phyloP scores from a whole-genome alignment of 495 filamentous ascomycete genomes.

The Penicillium egyptiacum region DNA sequence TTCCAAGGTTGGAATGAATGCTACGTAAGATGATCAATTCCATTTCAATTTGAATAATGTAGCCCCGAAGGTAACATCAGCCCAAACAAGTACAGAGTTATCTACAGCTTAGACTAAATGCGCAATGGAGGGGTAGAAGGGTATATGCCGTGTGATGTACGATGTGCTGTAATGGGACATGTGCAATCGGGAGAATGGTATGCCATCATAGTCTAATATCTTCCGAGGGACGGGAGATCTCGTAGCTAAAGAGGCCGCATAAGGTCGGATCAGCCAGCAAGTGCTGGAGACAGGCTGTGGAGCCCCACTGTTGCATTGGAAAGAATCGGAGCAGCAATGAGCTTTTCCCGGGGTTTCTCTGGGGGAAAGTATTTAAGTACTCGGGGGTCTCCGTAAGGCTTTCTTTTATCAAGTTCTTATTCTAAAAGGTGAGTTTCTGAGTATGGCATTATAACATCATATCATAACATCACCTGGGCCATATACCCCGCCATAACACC shows the following conservation, averaged over 20 bases:
- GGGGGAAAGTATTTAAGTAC: slow-evolving; percentile 31
- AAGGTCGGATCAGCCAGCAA: slow-evolving; percentile 37
- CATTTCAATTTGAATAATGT: slow-evolving; percentile 7
- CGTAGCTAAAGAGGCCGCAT: slow-evolving; percentile 34
- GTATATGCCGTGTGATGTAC: not conserved
- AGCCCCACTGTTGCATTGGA: slow-evolving; percentile 46
- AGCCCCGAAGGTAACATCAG: not conserved
- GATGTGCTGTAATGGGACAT: not conserved
- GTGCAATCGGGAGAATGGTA: slow-evolving; percentile 11
- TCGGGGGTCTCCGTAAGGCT: slow-evolving; percentile 29
- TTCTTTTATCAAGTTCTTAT: slow-evolving; percentile 16
- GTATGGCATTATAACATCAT: slow-evolving; percentile 11
- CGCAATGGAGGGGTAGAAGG: slow-evolving; percentile 1
- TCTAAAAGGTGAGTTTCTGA: slow-evolving; percentile 24
- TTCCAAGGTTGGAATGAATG: not conserved
- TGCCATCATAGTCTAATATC: slow-evolving; percentile 28
- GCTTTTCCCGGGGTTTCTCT: slow-evolving; percentile 32
- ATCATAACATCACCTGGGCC: too few species aligned
- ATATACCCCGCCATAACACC: slow-evolving; percentile 27
- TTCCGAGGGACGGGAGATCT: slow-evolving; percentile 49
- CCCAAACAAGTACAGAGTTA: not conserved
- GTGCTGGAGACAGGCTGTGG: slow-evolving; percentile 25
- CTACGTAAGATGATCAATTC: slow-evolving; percentile 4
- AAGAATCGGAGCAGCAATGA: slow-evolving; percentile 44
- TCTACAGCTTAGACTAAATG: not conserved